Base-by-base conservation (phyloP, 306 rosid genomes). In the Dalbergia cochinchinensis region DNA sequence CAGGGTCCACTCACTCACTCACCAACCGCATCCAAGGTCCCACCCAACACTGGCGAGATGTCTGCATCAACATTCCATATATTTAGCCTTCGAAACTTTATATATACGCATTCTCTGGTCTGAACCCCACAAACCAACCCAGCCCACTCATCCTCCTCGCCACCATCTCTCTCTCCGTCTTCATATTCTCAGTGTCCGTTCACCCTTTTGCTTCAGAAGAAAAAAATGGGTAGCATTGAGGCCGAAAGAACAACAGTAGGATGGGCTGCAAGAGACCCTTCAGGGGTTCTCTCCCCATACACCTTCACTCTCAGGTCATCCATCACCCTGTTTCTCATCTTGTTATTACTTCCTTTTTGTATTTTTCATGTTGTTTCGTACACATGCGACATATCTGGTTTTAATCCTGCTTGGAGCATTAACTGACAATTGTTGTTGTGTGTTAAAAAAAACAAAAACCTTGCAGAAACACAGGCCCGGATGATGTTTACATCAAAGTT, bases 241-340 rank as follows among this genome's bases (percentile, higher is more conserved):
- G 37, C 8, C 0, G 93, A 95, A 64, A 93, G 90, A 82, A 89
- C 87, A 4, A 82, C 91, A 0, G 76, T 83, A 2, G 99, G 98
- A 14, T 86, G 90, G 87, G 99, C 99, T 9, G 99, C 98, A 4
- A 89, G 74, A 81, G 99, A 92, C 86, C 88, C 98, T 14, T 87
- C 99, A 20, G 99, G 99, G 74, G 58, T 95, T 84, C 98, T 95
- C 48, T 77, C 98, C n/a, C 96, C 99, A 0, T 90, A 91, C 81
- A 78, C 87, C 2, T 95, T 70, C 76, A 76, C 58, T 80, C 93
- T 95, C 11, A 90, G 99, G 99, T 87, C 4, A 47, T 31, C 48
- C 37, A 20, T 19, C 8, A 0, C 8, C 57, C 0, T 22, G 11
- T 42, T 22, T 57, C 1, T 33, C 7, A 7, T 45, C 16, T 47